These are phyloP conservation scores for Fusarium bulbicola DNA, from an alignment of 2,329 filamentous ascomycete species.

Conservation along the genomic window DNA sequence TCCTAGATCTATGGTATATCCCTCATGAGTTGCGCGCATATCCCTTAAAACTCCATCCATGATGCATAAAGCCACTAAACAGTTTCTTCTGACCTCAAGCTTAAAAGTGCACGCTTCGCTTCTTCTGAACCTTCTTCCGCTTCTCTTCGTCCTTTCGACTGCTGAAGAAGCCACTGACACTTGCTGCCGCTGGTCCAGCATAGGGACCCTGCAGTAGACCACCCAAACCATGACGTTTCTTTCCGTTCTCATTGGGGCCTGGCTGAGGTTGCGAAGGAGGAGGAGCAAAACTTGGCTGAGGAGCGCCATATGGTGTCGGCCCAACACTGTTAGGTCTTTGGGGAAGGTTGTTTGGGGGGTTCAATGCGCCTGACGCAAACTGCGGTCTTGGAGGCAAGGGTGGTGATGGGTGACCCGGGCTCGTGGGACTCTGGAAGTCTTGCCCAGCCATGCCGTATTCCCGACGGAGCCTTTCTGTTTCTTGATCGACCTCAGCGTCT, in stretches of 20 bases:
- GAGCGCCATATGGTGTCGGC: slow-evolving; percentile 43
- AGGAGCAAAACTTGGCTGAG: slow-evolving; percentile 36
- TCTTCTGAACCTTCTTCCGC: slow-evolving; percentile 57
- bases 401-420: slow-evolving; percentile 41
- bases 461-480: slow-evolving; percentile 81
- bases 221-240: slow-evolving; percentile 43
- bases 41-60: slow-evolving; percentile 13
- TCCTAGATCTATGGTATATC: slow-evolving; percentile 40
- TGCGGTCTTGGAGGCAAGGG: slow-evolving; percentile 47
- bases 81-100: background rate
- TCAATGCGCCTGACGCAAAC: slow-evolving; percentile 28
- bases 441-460: slow-evolving; percentile 71
- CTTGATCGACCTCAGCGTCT: slow-evolving; percentile 73
- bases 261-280: slow-evolving; percentile 35
- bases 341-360: slow-evolving; percentile 47
- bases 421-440: slow-evolving; percentile 40
- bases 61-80: background rate
- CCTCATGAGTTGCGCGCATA: slow-evolving; percentile 14
- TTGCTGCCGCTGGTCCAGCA: slow-evolving; percentile 54
- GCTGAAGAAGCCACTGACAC: slow-evolving; percentile 56
- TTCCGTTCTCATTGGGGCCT: slow-evolving; percentile 29
- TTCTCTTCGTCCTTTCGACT: slow-evolving; percentile 50
- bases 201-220: slow-evolving; percentile 46
- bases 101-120: slow-evolving; percentile 58
- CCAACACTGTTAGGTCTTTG: slow-evolving; percentile 60